phyloP scores from a whole-genome alignment of 2,329 filamentous ascomycete species.

The Sporothrix euskadiensis region DNA sequence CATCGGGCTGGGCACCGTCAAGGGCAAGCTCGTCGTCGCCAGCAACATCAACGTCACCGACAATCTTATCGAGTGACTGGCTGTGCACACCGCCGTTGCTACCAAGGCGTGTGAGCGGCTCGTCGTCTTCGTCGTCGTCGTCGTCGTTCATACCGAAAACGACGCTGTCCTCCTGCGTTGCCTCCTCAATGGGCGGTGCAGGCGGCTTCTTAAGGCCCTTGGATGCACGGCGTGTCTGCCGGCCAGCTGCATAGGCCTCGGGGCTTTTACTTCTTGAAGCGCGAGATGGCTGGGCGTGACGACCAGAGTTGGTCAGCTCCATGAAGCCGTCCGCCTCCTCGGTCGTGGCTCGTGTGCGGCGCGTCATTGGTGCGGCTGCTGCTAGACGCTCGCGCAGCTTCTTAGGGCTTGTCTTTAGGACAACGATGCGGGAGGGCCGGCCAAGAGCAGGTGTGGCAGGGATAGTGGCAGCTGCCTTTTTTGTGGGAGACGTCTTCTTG shows the following conservation, averaged over 20 bases:
- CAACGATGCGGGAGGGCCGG: conserved; percentile 36
- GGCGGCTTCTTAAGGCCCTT: conserved; percentile 55
- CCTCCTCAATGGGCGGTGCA: conserved; percentile 49
- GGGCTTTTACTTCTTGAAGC: conserved; percentile 59
- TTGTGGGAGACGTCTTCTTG: conserved; percentile 35
- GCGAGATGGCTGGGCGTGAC: conserved; percentile 53
- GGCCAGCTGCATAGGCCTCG: conserved; percentile 46
- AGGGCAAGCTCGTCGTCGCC: conserved; percentile 28
- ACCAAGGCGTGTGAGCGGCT: conserved; percentile 41
- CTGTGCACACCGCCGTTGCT: conserved; percentile 24
- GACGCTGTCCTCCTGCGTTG: conserved; percentile 52
- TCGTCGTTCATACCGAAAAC: conserved; percentile 30
- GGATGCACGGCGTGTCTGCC: conserved; percentile 50
- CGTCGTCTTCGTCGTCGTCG: conserved; percentile 35
- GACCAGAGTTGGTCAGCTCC: conserved; percentile 62
- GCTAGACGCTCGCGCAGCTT: conserved; percentile 27
- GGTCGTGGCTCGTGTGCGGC: conserved; percentile 57
- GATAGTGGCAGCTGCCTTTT: not conserved
- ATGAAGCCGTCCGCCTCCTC: conserved; percentile 58
- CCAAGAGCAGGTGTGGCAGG: not conserved
- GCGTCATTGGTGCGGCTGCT: conserved; percentile 37
- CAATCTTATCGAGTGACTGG: not conserved
- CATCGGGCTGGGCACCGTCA: conserved; percentile 25
- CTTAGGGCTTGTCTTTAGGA: conserved; percentile 35
- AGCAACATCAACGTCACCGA: conserved; percentile 20